These are phyloP conservation scores for Agarophyton chilense DNA, from an alignment of 23 red algal species.

Conservation along the genomic window DNA sequence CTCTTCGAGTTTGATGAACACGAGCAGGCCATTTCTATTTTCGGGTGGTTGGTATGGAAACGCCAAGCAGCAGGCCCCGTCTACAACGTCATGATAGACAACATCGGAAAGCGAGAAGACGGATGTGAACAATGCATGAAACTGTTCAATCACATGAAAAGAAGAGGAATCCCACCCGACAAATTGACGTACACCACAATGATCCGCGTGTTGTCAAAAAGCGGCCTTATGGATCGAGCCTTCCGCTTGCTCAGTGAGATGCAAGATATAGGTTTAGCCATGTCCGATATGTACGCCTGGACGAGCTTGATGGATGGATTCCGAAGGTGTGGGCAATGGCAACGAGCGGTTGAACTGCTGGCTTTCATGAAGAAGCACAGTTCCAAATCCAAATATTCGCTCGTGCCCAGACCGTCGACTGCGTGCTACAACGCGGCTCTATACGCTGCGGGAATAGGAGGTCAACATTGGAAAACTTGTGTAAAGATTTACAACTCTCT, in stretches of 20 bases:
- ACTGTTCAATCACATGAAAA: constrained; percentile 58
- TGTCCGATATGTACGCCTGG: constrained; percentile 69
- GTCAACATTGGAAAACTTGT: constrained; percentile 33
- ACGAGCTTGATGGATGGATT: constrained; percentile 66
- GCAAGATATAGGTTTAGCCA: constrained; percentile 73
- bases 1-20: constrained; percentile 9
- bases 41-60: constrained; percentile 41
- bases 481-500: constrained; percentile 41
- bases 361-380: constrained; percentile 37
- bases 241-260: constrained; percentile 74
- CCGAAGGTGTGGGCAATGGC: constrained; percentile 65
- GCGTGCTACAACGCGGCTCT: constrained; percentile 70
- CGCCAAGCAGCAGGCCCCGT: not conserved
- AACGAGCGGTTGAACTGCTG: constrained; percentile 62
- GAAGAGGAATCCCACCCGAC: constrained; percentile 26
- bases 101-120: not conserved
- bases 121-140: not conserved
- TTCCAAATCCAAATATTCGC: not conserved
- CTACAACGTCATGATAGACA: constrained; percentile 24
- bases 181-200: constrained; percentile 58
- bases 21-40: constrained; percentile 30
- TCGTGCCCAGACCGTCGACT: constrained; percentile 40
- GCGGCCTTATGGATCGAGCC: constrained; percentile 40
- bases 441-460: constrained; percentile 58
- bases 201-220: constrained; percentile 12